These are phyloP conservation scores for Amaranthus tricolor DNA, from an alignment of 179 eudicot genomes.

Conservation along the genomic window DNA sequence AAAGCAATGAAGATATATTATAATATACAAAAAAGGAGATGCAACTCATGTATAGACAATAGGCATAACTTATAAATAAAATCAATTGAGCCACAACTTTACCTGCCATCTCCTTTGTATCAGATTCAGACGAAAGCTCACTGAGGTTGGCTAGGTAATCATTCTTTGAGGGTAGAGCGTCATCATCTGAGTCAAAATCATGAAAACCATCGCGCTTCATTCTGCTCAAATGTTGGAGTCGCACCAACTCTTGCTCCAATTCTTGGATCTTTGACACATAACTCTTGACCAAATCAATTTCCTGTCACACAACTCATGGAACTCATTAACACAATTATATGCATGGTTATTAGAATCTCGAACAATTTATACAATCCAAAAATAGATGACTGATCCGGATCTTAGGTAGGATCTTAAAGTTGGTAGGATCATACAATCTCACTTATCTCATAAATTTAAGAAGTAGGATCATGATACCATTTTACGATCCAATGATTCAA, in stretches of 20 bases:
- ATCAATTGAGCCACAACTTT: slow-evolving; percentile 13
- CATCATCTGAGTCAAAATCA: slow-evolving; percentile 59
- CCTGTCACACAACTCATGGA: slow-evolving; percentile 39
- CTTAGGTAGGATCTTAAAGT: no score
- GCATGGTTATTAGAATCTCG: not conserved
- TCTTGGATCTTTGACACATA: slow-evolving; percentile 77
- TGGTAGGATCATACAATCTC: no score
- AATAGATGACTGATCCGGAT: no score
- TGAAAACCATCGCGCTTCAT: slow-evolving; percentile 37
- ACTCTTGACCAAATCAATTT: slow-evolving; percentile 57
- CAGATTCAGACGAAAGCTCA: slow-evolving; percentile 44
- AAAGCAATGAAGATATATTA: not conserved
- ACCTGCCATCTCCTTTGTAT: slow-evolving; percentile 55
- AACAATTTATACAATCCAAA: no score
- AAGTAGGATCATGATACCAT: no score
- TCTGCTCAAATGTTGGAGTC: slow-evolving; percentile 40
- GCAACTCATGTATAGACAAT: not conserved
- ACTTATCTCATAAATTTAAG: no score
- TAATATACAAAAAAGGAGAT: not conserved
- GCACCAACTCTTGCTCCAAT: slow-evolving; percentile 67
- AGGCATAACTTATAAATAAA: not conserved
- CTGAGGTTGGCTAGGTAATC: slow-evolving; percentile 22
- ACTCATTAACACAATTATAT: not conserved
- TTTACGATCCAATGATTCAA: no score
- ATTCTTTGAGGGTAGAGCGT: slow-evolving; percentile 49